Base-by-base conservation (phyloP, 116 monocot species). In the Papilionanthe hybrid region DNA sequence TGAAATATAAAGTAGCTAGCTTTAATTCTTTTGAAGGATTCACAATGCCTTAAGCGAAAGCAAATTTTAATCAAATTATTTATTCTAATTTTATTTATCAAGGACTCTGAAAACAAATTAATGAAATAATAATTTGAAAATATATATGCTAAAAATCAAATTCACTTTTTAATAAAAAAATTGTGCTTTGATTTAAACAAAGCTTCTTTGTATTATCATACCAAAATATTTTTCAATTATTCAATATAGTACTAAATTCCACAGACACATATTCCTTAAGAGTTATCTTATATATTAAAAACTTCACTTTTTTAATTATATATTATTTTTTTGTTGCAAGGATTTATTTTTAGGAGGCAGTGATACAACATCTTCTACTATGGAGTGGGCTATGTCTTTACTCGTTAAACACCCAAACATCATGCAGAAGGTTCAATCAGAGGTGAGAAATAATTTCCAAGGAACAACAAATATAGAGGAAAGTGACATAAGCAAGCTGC, bases 361-460 rank as follows among this genome's bases (percentile, higher is more conserved):
- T 20, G 60, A 60, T 5, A 60, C 60, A 4, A 15, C 48, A 9
- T n/a, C 75, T 27, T 4, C 22, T n/a, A 49, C 75, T 12, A 12
- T 75, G 75, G 55, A 29, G 5, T 77, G 77, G 77, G 17, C 18
- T 11, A 77, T 77, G 77, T 15, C 77, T 15, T 28, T 56, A 28
- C 77, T 77, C 9, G 57, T 77, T 30, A 0, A 32, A 55, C 42
- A 48, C 47, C 75, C 75, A 5, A 32, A 32, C 32, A 32, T 32
- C 32, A 32, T 32, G 32, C 0, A 32, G 32, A 32, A 32, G 32
- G 32, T 32, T 32, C 32, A 32, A 32, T 32, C 32, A 32, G 32
- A 32, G 32, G 32, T 32, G 2, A 32, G 32, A 48, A 45, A 43
- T 20, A 42, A 0, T 22, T 42, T 66, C 22, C 8, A 29, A 78